These are phyloP conservation scores for Boletus subcaerulescens DNA, from an alignment of 768 basidiomycete species.

Conservation along the genomic window DNA sequence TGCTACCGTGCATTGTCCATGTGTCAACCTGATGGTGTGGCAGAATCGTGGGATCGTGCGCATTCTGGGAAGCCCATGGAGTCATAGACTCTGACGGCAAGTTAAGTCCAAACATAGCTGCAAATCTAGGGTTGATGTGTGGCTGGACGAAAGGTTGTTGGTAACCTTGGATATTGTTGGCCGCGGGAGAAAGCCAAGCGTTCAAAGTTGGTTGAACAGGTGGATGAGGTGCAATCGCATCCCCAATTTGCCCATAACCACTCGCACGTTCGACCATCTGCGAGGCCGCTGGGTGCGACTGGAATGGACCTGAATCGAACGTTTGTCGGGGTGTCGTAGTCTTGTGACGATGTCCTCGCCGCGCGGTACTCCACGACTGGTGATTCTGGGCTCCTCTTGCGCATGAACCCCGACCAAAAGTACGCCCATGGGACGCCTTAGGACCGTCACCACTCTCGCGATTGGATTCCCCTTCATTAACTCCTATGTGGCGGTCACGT, in stretches of 20 bases:
- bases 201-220: slow-evolving; percentile 8
- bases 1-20: slow-evolving; percentile 36
- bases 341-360: slow-evolving; percentile 14
- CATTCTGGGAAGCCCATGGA: slow-evolving; percentile 19
- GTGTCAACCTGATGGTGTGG: slow-evolving; percentile 35
- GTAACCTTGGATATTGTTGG: slow-evolving; percentile 13
- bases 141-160: slow-evolving; percentile 55
- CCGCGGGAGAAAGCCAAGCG: slow-evolving; percentile 19
- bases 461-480: slow-evolving; percentile 20
- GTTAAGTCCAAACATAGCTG: slow-evolving; percentile 57
- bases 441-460: slow-evolving; percentile 16
- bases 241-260: slow-evolving; percentile 41
- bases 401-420: slow-evolving; percentile 26
- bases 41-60: slow-evolving; percentile 8
- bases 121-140: slow-evolving; percentile 82
- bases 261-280: slow-evolving; percentile 41
- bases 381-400: slow-evolving; percentile 22
- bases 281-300: slow-evolving; percentile 44
- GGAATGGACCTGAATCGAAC: slow-evolving; percentile 29
- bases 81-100: slow-evolving; percentile 25
- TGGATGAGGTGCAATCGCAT: slow-evolving; percentile 17
- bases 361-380: slow-evolving; percentile 16
- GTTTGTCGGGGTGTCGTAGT: slow-evolving; percentile 23
- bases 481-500: not conserved
- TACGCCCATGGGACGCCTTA: slow-evolving; percentile 17